Base-by-base conservation (phyloP, 139 green algal species). In the Ulvella scutata region DNA sequence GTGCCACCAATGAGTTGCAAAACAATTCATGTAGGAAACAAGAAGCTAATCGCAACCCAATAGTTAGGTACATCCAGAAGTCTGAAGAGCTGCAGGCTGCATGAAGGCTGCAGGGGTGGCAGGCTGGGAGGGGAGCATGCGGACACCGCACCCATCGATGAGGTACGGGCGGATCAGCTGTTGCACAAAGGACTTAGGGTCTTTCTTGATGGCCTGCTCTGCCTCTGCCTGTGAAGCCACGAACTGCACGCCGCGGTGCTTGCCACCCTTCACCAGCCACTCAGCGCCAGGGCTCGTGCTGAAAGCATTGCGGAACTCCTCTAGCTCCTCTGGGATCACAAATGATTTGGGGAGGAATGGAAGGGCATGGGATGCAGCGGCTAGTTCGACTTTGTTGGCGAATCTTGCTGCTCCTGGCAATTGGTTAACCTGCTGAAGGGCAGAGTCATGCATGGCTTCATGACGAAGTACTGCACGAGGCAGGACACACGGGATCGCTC, bases 81-180 rank as follows among this genome's bases (percentile, higher is more conserved):
- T n/a, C n/a, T n/a, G n/a, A n/a, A n/a, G n/a, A n/a, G 40, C 40
- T 26, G 40, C 40, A 26, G 13, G 40, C 40, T 59, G 40, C 40
- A 59, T 26, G 40, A 17, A 59, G 40, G 13, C 13, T 59, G 17
- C 17, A 2, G 40, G 40, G 40, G 40, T 1, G 40, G n/a, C n/a
- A n/a, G n/a, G n/a, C n/a, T n/a, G n/a, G n/a, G n/a, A n/a, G n/a
- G n/a, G 40, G 40, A 20, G 40, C 17, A 67, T 67, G 62, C 28
- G 13, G 7, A 31, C 13, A 17, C 39, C 74, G 13, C 21, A 79
- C 75, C 43, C 28, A 23, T 80, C 76, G 72, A 80, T 80, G 33
- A 80, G 67, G 62, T 77, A 80, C 4, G 76, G 76, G 37, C 37
- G 72, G 43, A 80, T 31, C 10, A 72, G 62, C 73, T 80, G 76